Base-by-base conservation (phyloP, 441 rosid species). In the Populus trichocarpa region DNA sequence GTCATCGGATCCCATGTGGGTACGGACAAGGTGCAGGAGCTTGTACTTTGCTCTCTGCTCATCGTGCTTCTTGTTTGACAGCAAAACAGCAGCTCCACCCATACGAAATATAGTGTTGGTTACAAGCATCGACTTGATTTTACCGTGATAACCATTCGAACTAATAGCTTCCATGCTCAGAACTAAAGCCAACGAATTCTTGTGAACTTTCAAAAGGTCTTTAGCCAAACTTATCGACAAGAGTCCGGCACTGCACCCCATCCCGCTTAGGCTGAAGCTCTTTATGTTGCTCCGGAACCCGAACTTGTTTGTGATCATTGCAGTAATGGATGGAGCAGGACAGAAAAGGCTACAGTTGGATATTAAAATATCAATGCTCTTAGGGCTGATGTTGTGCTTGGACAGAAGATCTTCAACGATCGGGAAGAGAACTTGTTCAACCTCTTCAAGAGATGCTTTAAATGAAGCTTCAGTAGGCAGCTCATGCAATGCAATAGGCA, bases 311-410 rank as follows among this genome's bases (percentile, higher is more conserved):
- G 88, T 79, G 79, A 89, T 78, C 83, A 82, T 87, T 53, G 89
- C 78, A 1, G 92, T 82, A 33, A 90, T 85, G 23, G 95, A 89
- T 3, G 95, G 95, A 63, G 88, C 85, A 14, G 93, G 91, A 84
- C 92, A 87, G 67, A 86, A 91, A 0, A 91, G 75, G 85, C 93
- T 91, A 65, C 93, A 91, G 81, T 91, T 91, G 23, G 90, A 88
- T 73, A 92, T 89, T 53, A 90, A 76, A 67, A 90, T 88, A 77
- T 90, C 93, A 3, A 92, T 86, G 79, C 79, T 83, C 80, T 75
- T 79, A 22, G 90, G 93, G 70, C 81, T 83, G 12, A 89, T 75
- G 23, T 73, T 70, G 81, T 88, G 89, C 73, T 87, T 86, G 70
- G 82, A 28, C 64, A 88, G 84, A 75, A 88, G 94, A 63, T 89